phyloP scores from a whole-genome alignment of 805 yeast genomes.

The Yamadazyma takamatsuzukensis region DNA sequence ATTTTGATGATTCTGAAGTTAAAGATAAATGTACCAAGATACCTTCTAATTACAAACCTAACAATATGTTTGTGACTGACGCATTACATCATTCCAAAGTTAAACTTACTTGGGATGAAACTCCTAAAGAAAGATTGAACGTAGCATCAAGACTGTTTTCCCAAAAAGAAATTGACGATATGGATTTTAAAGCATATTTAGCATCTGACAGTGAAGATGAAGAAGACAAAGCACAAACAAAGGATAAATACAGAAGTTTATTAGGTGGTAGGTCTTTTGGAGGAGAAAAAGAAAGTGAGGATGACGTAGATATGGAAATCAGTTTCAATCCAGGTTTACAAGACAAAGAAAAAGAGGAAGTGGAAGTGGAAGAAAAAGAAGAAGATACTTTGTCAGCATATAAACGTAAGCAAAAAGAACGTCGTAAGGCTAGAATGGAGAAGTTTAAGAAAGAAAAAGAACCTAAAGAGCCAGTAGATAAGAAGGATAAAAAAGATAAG shows the following conservation, averaged over 20 bases:
- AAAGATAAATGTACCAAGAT: slow-evolving; percentile 68
- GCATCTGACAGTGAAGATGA: slow-evolving; percentile 49
- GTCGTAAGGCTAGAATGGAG: slow-evolving; percentile 81
- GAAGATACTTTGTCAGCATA: slow-evolving; percentile 77
- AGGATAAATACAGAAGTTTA: slow-evolving; percentile 60
- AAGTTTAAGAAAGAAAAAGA: slow-evolving; percentile 56
- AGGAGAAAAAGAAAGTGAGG: slow-evolving; percentile 43
- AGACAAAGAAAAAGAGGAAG: slow-evolving; percentile 31
- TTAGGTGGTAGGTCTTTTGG: slow-evolving; percentile 41
- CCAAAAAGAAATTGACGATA: slow-evolving; percentile 82
- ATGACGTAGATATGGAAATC: slow-evolving; percentile 87
- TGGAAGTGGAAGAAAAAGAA: slow-evolving; percentile 42
- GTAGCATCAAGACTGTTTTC: slow-evolving; percentile 78
- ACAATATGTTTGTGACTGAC: slow-evolving; percentile 75
- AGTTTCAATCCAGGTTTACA: slow-evolving; percentile 87
- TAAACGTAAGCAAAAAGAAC: slow-evolving; percentile 86
- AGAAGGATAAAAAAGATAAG: slow-evolving; percentile 60
- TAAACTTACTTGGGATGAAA: slow-evolving; percentile 97
- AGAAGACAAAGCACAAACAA: slow-evolving; percentile 26
- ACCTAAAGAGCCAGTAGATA: slow-evolving; percentile 15
- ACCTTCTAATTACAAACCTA: slow-evolving; percentile 79
- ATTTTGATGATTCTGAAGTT: slow-evolving; percentile 69
- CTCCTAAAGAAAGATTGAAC: slow-evolving; percentile 83
- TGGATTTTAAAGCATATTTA: slow-evolving; percentile 89
- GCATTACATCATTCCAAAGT: slow-evolving; percentile 96